A percentile compares a stretch with the other conserved stretches of the same genome.
Conservation (phyloP, 2,329 filamentous ascomycete genomes). For the Calycina marina region DNA sequence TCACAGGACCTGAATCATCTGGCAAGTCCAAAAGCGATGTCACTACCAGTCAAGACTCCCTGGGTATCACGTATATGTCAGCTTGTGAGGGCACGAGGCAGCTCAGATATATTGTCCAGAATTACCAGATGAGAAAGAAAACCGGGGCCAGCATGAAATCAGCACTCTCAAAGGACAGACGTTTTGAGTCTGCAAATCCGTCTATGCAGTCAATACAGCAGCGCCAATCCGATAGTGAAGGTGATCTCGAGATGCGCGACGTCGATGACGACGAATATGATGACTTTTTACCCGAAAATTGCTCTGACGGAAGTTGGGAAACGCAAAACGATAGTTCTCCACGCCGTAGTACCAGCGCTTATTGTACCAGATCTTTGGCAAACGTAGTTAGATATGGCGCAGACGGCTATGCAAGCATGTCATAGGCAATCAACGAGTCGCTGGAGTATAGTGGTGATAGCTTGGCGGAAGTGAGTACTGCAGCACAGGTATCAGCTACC, state of each 20-base stretch:
- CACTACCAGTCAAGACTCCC: slow-evolving; percentile 17
- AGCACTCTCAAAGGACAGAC: slow-evolving; percentile 12
- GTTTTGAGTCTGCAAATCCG: slow-evolving; percentile 15
- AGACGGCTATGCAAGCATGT: neutral
- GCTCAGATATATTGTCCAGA: slow-evolving; percentile 14
- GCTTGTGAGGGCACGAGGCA: slow-evolving; percentile 18
- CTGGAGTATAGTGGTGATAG: neutral
- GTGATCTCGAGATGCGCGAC: slow-evolving; percentile 1
- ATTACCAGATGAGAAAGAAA: slow-evolving; percentile 7
- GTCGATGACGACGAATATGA: slow-evolving; percentile 6
- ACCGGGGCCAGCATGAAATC: slow-evolving; percentile 11
- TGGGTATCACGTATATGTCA: slow-evolving; percentile 14
- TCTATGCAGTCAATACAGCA: slow-evolving; percentile 8
- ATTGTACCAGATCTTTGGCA: too few relatives aligned
- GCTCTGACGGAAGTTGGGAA: slow-evolving; percentile 15
- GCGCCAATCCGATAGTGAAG: neutral
- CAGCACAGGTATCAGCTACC: neutral
- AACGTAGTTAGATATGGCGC: neutral
- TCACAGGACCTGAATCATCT: neutral
- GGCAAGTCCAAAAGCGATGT: slow-evolving; percentile 1
- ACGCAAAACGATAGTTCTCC: slow-evolving; percentile 8
- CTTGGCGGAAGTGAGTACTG: neutral
- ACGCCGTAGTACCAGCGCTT: neutral
- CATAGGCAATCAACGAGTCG: neutral
- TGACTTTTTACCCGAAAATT: slow-evolving; percentile 8